Base-by-base conservation (phyloP, 345 rosid species). In the Lepidium aucheri region DNA sequence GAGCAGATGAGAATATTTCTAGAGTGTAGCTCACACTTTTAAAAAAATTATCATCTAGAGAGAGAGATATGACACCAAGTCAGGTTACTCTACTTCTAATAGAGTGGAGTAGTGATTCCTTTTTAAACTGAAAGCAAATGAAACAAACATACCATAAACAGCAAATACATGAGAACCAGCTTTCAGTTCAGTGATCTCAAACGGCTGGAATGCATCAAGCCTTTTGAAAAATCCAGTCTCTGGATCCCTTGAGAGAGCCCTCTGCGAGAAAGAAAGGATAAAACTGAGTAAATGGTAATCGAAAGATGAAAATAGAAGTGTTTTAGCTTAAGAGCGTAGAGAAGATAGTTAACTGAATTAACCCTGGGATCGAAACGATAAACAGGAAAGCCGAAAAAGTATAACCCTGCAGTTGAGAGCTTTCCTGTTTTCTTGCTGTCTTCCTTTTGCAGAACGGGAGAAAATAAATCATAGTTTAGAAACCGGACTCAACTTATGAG, bases 141-240 rank as follows among this genome's bases (percentile, higher is more conserved):
- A 57, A 46, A 67, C 83, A 57, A 46, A 67, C 83, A 41, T 59
- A 93, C 98, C 98, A 67, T 93, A 93, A 72, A 93, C 94, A 42
- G 94, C 96, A 84, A 93, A 90, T 4, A 85, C 74, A 76, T 93
- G 98, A 52, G 72, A 76, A 67, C 96, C 98, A 55, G 96, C 74
- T 80, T 85, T 88, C 70, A 93, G 75, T 83, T 88, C 92, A 62
- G 81, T 80, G 75, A 93, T 83, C 86, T 93, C 97, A 63, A 92
- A 88, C n/a, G 89, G 98, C 79, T 88, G 97, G 74, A 94, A 94
- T 46, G 89, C 89, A 81, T 94, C 99, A 11, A 94, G 77, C 70
- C 81, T 86, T 70, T 86, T 94, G 73, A 94, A 94, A 81, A 90
- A 86, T 26, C 92, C 87, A n/a, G 85, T 79, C 69, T 90, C 96